Base-by-base conservation (phyloP, 2,329 filamentous ascomycete genomes). In the Scopulariopsis brevicaulis region DNA sequence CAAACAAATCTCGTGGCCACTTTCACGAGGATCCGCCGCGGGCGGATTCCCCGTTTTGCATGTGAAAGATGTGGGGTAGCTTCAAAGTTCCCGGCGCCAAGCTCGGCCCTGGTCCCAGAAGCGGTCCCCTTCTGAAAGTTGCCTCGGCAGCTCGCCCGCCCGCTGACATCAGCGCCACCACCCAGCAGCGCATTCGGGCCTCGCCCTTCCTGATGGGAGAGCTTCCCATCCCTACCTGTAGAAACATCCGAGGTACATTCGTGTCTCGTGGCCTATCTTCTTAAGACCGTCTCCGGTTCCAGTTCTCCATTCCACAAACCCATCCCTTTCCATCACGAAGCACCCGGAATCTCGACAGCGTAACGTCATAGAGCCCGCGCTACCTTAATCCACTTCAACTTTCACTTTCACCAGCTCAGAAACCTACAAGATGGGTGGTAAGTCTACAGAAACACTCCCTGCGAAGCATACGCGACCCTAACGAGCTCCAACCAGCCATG, bases 401-500 rank as follows among this genome's bases (percentile, higher is more conserved):
- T 20, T 22, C 32, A 20, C 18, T 53, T 43, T 40, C 12, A 35
- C 37, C 8, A 57, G 46, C 43, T 57, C 24, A 24, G 28, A 52
- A 57, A 57, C 25, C 28, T 37, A 32, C 25, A 55, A 15, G 24
- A 57, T 59, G 56, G 51, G 51, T 48, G 56, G 56, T 58, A 54
- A 58, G 56, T 54, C 14, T 22, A 18, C 20, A 25, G 5, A 3
- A 6, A 12, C 11, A 24, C 5, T 11, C 20, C 20, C 20, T 24
- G 6, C 7, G 11, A 22, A 24, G 20, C n/a, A 24, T 50, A 22
- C 46, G 10, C 8, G 22, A 12, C 18, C 20, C 28, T 50, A 18
- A 51, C 55, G 6, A 37, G 10, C 22, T 12, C 5, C 14, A 5
- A 59, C 54, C 65, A 83, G 81, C 80, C 65, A 69, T 80, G 66